phyloP scores from a whole-genome alignment of 495 filamentous ascomycete species.

The Margaritispora aquatica region DNA sequence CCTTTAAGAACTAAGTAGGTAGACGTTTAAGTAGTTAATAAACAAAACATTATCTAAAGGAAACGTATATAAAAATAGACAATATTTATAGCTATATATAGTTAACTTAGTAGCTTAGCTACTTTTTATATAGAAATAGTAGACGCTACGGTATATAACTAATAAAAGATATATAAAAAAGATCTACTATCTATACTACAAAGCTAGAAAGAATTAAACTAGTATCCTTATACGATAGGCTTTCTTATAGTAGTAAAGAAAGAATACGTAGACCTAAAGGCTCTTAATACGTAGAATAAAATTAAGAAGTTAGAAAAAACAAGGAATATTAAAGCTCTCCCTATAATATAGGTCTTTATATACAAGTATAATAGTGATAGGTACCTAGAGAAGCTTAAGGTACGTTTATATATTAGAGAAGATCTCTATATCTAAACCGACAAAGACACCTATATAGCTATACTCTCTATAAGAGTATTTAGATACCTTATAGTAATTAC shows the following conservation, averaged over 20 bases:
- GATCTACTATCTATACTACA: background rate
- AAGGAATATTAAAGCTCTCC: background rate
- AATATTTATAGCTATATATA: background rate
- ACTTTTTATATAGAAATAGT: background rate
- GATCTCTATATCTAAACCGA: background rate
- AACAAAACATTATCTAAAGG: background rate
- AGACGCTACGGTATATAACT: background rate
- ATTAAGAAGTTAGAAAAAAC: background rate
- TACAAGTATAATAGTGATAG: background rate
- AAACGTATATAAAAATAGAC: background rate
- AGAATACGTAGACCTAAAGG: background rate
- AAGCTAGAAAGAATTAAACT: background rate
- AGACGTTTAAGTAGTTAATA: background rate
- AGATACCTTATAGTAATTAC: background rate
- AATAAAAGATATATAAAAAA: background rate
- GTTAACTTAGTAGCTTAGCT: background rate
- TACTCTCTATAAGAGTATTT: background rate
- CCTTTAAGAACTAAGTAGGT: background rate
- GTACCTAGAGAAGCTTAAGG: background rate
- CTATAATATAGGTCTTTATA: background rate
- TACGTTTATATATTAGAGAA: background rate
- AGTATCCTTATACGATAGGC: background rate
- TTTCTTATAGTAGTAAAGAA: background rate
- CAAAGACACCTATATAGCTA: background rate
- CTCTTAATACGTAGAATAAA: background rate